Conservation (phyloP, 2,329 filamentous ascomycete genomes). For the Colletotrichum chrysophilum region DNA sequence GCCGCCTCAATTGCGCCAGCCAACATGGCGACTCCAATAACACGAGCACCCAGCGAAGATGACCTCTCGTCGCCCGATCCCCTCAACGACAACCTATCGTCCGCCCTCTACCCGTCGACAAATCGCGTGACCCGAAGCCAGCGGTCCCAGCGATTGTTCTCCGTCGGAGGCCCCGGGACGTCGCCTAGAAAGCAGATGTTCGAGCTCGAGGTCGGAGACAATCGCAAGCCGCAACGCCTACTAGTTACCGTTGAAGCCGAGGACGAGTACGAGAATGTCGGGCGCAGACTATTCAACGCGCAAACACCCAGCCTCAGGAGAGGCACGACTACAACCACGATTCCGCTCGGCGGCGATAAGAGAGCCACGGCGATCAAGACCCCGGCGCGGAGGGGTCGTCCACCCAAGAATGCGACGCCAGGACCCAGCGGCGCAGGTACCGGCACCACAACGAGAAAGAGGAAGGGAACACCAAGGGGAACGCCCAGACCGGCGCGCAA, state of each 20-base stretch:
- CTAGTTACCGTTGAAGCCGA: conserved; percentile 62
- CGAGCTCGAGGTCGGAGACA: conserved; percentile 59
- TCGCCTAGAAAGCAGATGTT: conserved; percentile 64
- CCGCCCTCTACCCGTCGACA: conserved; percentile 38
- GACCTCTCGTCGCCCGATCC: conserved; percentile 58
- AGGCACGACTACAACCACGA: conserved; percentile 51
- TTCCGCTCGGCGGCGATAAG: conserved; percentile 56
- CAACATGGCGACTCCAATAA: conserved; percentile 35
- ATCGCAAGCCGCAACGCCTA: conserved; percentile 54
- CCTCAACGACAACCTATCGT: conserved; percentile 44
- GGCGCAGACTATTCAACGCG: conserved; percentile 49
- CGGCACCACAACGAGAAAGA: conserved; percentile 44
- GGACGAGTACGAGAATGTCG: conserved; percentile 24
- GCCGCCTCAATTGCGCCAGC: conserved; percentile 19
- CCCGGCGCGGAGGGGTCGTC: conserved; percentile 50
- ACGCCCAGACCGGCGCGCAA: conserved; percentile 37
- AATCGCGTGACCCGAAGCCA: conserved; percentile 45
- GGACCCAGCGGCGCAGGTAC: conserved; percentile 36
- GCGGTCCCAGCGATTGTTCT: conserved; percentile 41
- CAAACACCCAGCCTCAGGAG: conserved; percentile 46
- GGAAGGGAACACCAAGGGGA: conserved; percentile 49
- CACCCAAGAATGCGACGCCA: conserved; percentile 58
- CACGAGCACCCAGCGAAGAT: conserved; percentile 35
- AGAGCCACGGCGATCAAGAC: conserved; percentile 36
- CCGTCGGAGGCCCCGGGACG: conserved; percentile 31